Evolutionary conservation across 192 early-diverging fungal species (phyloP).

Genomic region (Kickxella alabastrina): DNA sequence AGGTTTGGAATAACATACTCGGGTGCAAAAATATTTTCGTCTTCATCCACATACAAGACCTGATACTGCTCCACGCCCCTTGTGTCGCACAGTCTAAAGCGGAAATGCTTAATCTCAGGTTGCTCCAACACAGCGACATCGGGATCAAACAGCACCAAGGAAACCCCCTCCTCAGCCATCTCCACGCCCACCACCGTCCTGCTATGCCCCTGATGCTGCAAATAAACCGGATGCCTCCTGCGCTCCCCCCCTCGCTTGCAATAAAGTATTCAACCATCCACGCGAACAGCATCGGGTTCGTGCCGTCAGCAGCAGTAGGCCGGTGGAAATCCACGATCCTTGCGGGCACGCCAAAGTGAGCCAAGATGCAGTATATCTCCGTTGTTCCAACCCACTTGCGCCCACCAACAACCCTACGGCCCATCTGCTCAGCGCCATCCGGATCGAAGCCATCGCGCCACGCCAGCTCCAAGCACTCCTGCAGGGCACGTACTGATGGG

Average conservation of each 20-base stretch:
- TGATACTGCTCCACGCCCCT: too few relatives aligned
- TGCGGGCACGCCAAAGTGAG: slow-evolving; percentile 52
- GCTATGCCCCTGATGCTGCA: slow-evolving; percentile 72
- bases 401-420: slow-evolving; percentile 53
- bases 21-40: too few relatives aligned
- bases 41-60: too few relatives aligned
- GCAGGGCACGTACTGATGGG: slow-evolving; percentile 46
- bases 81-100: too few relatives aligned
- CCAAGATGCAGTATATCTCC: slow-evolving; percentile 60
- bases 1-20: too few relatives aligned
- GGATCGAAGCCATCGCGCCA: slow-evolving; percentile 62
- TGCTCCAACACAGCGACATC: too few relatives aligned
- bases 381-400: slow-evolving; percentile 72
- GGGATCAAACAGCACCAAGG: slow-evolving; percentile 65
- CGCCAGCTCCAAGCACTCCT: slow-evolving; percentile 54
- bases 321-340: slow-evolving; percentile 65
- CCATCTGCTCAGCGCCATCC: slow-evolving; percentile 55
- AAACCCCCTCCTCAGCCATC: slow-evolving; percentile 29
- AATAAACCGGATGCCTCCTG: slow-evolving; percentile 63
- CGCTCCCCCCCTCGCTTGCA: too few relatives aligned
- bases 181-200: slow-evolving; percentile 64
- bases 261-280: slow-evolving; percentile 61
- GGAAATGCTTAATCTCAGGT: too few relatives aligned
- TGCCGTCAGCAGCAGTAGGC: slow-evolving; percentile 53
- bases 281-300: slow-evolving; percentile 55